Conservation (phyloP, 345 rosid genomes). For the Trapa incisa region DNA sequence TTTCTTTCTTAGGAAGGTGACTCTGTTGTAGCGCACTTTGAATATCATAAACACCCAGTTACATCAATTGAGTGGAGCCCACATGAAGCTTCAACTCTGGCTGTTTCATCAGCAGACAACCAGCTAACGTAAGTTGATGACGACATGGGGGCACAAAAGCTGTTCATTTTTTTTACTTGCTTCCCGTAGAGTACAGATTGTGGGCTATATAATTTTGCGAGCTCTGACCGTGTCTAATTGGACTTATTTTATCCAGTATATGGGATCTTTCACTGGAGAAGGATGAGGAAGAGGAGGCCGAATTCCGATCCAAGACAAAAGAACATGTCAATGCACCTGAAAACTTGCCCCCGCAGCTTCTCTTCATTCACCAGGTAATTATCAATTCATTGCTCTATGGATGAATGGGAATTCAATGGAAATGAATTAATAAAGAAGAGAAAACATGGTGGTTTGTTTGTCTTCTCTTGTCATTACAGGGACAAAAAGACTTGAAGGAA, state of each 20-base stretch:
- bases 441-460: not conserved
- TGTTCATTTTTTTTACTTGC: not conserved
- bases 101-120: slow-evolving; percentile 79
- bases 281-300: slow-evolving; percentile 94
- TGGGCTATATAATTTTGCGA: not conserved
- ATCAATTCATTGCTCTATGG: not conserved
- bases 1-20: slow-evolving; percentile 40
- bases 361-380: slow-evolving; percentile 87
- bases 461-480: slow-evolving; percentile 26
- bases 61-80: slow-evolving; percentile 98
- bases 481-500: slow-evolving; percentile 90
- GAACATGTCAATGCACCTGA: slow-evolving; percentile 76
- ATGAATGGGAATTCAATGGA: not conserved
- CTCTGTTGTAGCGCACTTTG: slow-evolving; percentile 80
- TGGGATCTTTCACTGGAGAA: slow-evolving; percentile 95
- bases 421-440: not conserved
- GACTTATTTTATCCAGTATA: slow-evolving; percentile 32
- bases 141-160: not conserved
- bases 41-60: slow-evolving; percentile 70
- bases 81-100: slow-evolving; percentile 73
- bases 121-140: slow-evolving; percentile 64
- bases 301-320: slow-evolving; percentile 67
- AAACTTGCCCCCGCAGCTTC: slow-evolving; percentile 85
- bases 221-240: not conserved
- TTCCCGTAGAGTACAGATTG: not conserved